Conservation (phyloP, 768 basidiomycete genomes). For the Hebeloma cylindrosporum region DNA sequence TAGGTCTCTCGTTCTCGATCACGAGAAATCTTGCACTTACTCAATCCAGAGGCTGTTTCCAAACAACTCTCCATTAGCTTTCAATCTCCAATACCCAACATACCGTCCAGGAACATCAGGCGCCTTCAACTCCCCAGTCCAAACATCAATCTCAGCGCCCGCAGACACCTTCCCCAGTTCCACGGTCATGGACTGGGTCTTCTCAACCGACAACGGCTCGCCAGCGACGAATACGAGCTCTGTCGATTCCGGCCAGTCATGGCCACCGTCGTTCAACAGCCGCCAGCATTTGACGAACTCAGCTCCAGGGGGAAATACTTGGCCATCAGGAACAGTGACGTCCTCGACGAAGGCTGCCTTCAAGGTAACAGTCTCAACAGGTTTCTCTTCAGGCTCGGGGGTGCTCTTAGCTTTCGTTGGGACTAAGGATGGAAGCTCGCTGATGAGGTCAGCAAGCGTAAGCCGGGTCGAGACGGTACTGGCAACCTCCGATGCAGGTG, state of each 20-base stretch:
- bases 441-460: conserved; percentile 9
- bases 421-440: conserved; percentile 13
- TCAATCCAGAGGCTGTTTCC: conserved; percentile 80
- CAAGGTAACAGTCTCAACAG: conserved; percentile 25
- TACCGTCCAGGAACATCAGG: conserved; percentile 74
- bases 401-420: background rate
- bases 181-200: conserved; percentile 11
- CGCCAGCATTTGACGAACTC: conserved; percentile 87
- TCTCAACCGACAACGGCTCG: conserved; percentile 39
- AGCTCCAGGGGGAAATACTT: conserved; percentile 77
- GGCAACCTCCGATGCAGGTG: conserved; percentile 15
- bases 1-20: too few relatives aligned
- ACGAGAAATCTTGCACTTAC: conserved; percentile 48
- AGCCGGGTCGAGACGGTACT: conserved; percentile 1
- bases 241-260: conserved; percentile 69
- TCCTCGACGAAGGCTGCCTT: conserved; percentile 63
- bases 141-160: conserved; percentile 62
- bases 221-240: conserved; percentile 73
- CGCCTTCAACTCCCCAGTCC: conserved; percentile 78
- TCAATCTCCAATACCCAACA: conserved; percentile 75
- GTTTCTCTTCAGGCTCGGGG: conserved; percentile 1
- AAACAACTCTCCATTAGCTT: conserved; percentile 61
- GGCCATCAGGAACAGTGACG: conserved; percentile 72
- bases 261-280: conserved; percentile 62
- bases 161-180: conserved; percentile 55